A percentile compares a stretch with the other conserved stretches of the same genome.
Conservation (phyloP, 1,139 yeast genomes). For the Hanseniaspora sp. region DNA sequence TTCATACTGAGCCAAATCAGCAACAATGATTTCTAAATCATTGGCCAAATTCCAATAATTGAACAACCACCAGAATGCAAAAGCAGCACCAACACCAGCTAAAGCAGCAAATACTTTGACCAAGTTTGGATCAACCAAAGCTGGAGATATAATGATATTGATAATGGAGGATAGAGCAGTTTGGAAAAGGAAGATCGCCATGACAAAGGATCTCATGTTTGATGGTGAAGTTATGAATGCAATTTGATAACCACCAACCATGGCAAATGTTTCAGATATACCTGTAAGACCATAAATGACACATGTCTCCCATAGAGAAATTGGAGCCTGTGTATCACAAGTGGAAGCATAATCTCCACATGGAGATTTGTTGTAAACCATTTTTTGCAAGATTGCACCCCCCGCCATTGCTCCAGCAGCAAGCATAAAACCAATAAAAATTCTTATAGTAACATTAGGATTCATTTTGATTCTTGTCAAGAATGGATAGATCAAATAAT, state of each 20-base stretch:
- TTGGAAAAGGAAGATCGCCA: conserved; percentile 54
- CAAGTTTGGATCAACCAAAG: conserved; percentile 44
- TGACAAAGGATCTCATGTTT: conserved; percentile 54
- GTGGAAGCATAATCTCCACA: conserved; percentile 56
- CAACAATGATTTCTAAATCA: conserved; percentile 18
- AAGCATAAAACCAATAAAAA: conserved; percentile 62
- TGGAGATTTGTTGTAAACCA: conserved; percentile 62
- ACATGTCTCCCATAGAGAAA: conserved; percentile 46
- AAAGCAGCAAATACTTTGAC: conserved; percentile 46
- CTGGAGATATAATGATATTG: conserved; percentile 45
- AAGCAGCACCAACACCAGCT: conserved; percentile 38
- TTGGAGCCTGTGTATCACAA: conserved; percentile 38
- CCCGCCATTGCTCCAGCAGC: conserved; percentile 62
- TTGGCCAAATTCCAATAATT: conserved; percentile 45
- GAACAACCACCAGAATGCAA: conserved; percentile 36
- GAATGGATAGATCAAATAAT: conserved; percentile 46
- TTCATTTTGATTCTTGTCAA: conserved; percentile 45
- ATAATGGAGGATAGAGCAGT: conserved; percentile 52
- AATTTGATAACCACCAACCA: conserved; percentile 55
- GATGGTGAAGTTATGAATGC: conserved; percentile 63
- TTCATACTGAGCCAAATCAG: conserved; percentile 12
- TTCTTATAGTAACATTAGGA: conserved; percentile 35
- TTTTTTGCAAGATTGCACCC: conserved; percentile 72
- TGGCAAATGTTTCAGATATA: conserved; percentile 58
- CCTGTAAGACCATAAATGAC: conserved; percentile 47